These are phyloP conservation scores for Fraxinus latifolia DNA, from an alignment of 305 asterid genomes.

Conservation along the genomic window DNA sequence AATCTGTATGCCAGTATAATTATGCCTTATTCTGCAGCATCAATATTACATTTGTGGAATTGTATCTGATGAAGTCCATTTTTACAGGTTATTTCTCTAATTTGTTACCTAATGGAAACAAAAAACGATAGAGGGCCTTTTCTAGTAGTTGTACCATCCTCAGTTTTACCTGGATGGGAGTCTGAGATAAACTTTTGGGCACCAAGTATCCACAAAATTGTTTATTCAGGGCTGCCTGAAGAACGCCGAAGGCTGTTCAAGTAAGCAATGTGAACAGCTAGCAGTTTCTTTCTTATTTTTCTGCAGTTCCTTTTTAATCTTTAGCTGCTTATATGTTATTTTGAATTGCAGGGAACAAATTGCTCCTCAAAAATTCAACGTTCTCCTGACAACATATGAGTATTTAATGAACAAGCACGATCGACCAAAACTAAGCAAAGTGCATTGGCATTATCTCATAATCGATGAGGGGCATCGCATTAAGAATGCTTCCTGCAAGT, in stretches of 20 bases:
- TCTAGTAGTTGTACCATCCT: slow-evolving; percentile 97
- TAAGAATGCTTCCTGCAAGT: slow-evolving; percentile 99
- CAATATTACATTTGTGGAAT: slow-evolving; percentile 7
- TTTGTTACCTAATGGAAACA: slow-evolving; percentile 89
- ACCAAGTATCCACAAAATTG: slow-evolving; percentile 80
- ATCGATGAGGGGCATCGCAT: slow-evolving; percentile 99
- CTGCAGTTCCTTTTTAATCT: slow-evolving; percentile 1
- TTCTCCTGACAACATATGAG: slow-evolving; percentile 92
- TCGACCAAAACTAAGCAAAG: slow-evolving; percentile 89
- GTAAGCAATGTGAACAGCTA: slow-evolving; percentile 34
- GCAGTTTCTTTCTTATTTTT: slow-evolving; percentile 12
- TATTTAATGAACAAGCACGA: slow-evolving; percentile 99
- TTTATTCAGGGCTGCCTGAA: slow-evolving; percentile 94
- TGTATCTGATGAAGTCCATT: slow-evolving; percentile 29
- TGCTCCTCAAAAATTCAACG: slow-evolving; percentile 89
- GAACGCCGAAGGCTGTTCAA: slow-evolving; percentile 92
- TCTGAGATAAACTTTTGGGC: slow-evolving; percentile 94
- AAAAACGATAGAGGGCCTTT: slow-evolving; percentile 98
- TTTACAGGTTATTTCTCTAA: slow-evolving; percentile 83
- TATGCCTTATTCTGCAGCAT: slow-evolving; percentile 3
- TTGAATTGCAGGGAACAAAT: slow-evolving; percentile 77
- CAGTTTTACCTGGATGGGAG: slow-evolving; percentile 98
- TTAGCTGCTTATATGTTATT: slow-evolving; percentile 27
- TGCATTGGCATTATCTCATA: slow-evolving; percentile 93
- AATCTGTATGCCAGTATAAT: not conserved